Base-by-base conservation (phyloP, 129 eudicot species). In the Solidago caesia region DNA sequence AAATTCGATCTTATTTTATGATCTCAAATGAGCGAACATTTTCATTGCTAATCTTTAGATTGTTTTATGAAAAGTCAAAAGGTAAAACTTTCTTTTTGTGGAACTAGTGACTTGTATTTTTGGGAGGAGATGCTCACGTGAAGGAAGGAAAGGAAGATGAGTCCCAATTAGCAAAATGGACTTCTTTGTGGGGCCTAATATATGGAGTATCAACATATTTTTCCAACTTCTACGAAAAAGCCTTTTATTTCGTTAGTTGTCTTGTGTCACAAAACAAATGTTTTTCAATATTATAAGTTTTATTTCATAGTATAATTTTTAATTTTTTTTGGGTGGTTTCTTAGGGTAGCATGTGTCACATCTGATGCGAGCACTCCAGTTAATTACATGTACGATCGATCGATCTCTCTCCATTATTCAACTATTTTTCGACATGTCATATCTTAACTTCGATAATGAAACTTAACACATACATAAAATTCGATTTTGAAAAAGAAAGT, bases 271-370 rank as follows among this genome's bases (percentile, higher is more conserved):
- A 73, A 16, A 73, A 53, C 67, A 79, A n/a, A 63, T 33, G 3
- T 3, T 52, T 79, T 52, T 59, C 59, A 64, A 64, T 78, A 72
- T 33, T 33, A 44, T 44, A 13, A 11, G 45, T 62, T 74, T 72
- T 82, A 13, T 51, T 69, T 70, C 5, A 5, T 77, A 80, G 58
- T 68, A 71, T 51, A 74, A n/a, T n/a, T n/a, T n/a, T n/a, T n/a
- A n/a, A n/a, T n/a, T 45, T 60, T 15, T 53, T 59, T 76, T 66
- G 67, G 82, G 81, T 84, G 79, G 49, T 79, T 86, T 86, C 89
- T 90, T 84, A 82, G 73, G 25, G 21, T 75, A 81, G 85, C 92
- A 85, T 84, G 71, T 5, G 76, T 85, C 91, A 84, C 65, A 66
- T 77, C 59, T 90, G 91, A 90, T 79, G 87, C 79, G 73, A 89